Base-by-base conservation (phyloP, 306 rosid species). In the Pterocarpus macrocarpus region DNA sequence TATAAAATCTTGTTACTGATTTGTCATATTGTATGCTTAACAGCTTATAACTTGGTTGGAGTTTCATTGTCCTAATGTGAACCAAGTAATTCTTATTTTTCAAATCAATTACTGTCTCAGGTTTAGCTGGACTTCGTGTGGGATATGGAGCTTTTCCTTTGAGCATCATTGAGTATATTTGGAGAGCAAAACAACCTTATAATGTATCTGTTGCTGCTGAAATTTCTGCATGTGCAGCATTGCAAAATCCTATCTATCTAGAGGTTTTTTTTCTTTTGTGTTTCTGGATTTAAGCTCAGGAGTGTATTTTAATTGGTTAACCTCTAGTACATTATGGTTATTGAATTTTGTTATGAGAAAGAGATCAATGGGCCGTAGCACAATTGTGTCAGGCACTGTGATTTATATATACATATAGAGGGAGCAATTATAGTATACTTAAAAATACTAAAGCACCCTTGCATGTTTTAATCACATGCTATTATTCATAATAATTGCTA, bases 151-250 rank as follows among this genome's bases (percentile, higher is more conserved):
- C 99, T 57, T 93, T 95, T 88, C 97, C 99, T 16, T 78, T 84
- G 85, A 89, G 93, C 81, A 85, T 95, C 34, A 93, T 95, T n/a
- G 92, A 93, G 85, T 95, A 85, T 81, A 89, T 91, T 35, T 95
- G 99, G 99, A 87, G 98, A 86, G 99, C 98, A 81, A 93, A 95
- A 86, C 99, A 95, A 82, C 99, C 99, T 11, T 95, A 95, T 67
- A 95, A 93, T 75, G 99, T 95, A 9, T 95, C 99, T 41, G 97
- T 90, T 75, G 93, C 99, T 82, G 98, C 99, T 66, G 99, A 95
- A 90, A 69, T 95, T 79, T 80, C 98, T 85, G 99, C 98, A 0
- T 93, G 98, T 64, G 97, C 98, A 43, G 98, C 99, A 59, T 67
- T 95, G 90, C 87, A 86, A 88, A 93, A 95, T 85, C 94, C 97